Evolutionary conservation across 345 rosid species (phyloP).

Genomic region (Eucalyptus lansdowneana): DNA sequence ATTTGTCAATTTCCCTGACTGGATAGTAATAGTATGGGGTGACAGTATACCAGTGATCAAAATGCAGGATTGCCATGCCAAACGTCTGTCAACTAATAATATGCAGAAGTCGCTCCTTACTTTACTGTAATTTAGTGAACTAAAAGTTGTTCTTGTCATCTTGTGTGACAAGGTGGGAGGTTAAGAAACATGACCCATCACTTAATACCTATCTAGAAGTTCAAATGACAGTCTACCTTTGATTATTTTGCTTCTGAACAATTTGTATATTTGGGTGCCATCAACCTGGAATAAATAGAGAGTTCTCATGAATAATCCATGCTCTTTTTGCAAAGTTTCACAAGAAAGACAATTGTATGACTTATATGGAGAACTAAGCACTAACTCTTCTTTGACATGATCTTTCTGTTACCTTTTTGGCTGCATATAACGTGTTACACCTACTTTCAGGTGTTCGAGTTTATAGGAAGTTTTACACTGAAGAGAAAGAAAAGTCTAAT

Average conservation of each 20-base stretch:
- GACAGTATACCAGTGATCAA: not conserved
- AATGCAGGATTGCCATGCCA: not conserved
- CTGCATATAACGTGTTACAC: not conserved
- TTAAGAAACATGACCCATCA: not conserved
- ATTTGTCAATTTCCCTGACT: not conserved
- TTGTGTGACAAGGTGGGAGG: not conserved
- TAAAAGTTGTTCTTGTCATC: not conserved
- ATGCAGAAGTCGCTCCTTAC: not conserved
- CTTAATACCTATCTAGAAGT: not conserved
- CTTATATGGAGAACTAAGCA: not conserved
- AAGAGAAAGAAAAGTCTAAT: slow-evolving; percentile 47
- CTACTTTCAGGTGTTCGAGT: slow-evolving; percentile 35
- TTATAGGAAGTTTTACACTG: slow-evolving; percentile 56
- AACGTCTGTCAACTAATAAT: not conserved
- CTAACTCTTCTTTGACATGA: not conserved
- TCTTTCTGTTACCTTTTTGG: not conserved
- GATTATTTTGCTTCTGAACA: not conserved
- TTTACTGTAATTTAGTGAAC: not conserved
- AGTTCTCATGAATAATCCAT: not conserved
- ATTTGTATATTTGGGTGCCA: not conserved
- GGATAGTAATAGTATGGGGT: not conserved
- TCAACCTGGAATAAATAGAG: not conserved
- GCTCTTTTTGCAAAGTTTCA: not conserved
- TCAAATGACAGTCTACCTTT: not conserved
- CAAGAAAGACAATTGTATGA: not conserved